These are phyloP conservation scores for Claviceps paspali DNA, from an alignment of 2,329 filamentous ascomycete genomes.

Conservation along the genomic window DNA sequence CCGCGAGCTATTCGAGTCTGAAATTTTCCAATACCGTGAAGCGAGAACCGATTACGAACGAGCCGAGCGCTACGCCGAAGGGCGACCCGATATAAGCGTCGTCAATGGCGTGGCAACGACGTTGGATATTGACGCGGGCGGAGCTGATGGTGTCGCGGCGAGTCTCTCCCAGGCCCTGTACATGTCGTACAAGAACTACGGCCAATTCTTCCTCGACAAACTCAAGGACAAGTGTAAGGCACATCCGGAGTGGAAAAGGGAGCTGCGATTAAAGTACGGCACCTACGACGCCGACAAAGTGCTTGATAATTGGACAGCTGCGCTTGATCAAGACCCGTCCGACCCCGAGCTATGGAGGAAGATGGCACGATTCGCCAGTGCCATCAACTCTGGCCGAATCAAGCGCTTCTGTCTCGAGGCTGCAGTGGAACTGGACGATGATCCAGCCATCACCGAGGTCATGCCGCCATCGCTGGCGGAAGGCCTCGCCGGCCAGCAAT, in stretches of 20 bases:
- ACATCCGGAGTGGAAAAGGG: conserved; percentile 35
- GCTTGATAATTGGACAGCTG: conserved; percentile 40
- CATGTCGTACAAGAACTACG: conserved; percentile 88
- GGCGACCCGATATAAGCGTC: conserved; percentile 22
- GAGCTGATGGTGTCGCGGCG: conserved; percentile 60
- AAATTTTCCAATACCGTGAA: conserved; percentile 87
- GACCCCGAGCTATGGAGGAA: conserved; percentile 52
- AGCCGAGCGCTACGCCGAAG: conserved; percentile 40
- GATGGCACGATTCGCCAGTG: conserved; percentile 40
- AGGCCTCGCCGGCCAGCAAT: conserved; percentile 45
- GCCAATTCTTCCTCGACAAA: conserved; percentile 73
- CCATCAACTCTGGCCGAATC: conserved; percentile 40
- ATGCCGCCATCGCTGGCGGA: conserved; percentile 49
- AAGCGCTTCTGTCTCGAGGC: conserved; percentile 50
- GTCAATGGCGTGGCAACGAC: conserved; percentile 34
- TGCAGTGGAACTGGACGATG: conserved; percentile 51
- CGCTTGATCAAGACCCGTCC: conserved; percentile 49
- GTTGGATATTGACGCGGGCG: conserved; percentile 41
- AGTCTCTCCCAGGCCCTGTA: conserved; percentile 82
- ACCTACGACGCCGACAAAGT: conserved; percentile 26
- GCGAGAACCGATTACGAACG: conserved; percentile 72
- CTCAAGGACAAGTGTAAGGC: conserved; percentile 20
- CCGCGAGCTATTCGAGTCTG: conserved; percentile 69
- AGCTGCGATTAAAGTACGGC: conserved; percentile 14
- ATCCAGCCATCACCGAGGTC: conserved; percentile 45